Base-by-base conservation (phyloP, 139 green algal genomes). In the Ettlia oleoabundans region DNA sequence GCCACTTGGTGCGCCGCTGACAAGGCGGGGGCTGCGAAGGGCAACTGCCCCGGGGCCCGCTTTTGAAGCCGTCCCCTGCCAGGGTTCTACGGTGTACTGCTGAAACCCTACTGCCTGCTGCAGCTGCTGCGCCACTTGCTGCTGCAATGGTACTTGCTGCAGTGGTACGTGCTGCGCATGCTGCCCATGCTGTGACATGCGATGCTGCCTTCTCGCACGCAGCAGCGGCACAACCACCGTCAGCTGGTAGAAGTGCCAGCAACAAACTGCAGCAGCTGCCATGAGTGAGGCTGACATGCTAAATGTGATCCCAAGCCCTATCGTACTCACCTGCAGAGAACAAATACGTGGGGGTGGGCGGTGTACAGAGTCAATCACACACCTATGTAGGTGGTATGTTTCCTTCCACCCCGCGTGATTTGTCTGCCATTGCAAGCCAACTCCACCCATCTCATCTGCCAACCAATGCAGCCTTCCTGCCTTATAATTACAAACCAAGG, bases 171-270 rank as follows among this genome's bases (percentile, higher is more conserved):
- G 32, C 32, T 21, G 10, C 26, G 68, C 68, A 41, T 38, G 68
- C 40, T 37, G 67, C 67, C 28, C 18, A 10, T 75, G 67, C 38
- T 37, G 68, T 41, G 26, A 18, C 66, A 24, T 24, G 9, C n/a
- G 68, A 28, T 26, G 68, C 68, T 76, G 68, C 40, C 52, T 22
- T 35, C 22, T 33, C 51, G 52, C 35, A 4, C 37, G 21, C 22
- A 79, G 72, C 72, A 79, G 72, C 52, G 72, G 72, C 72, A 68
- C 52, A 6, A 79, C 72, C 33, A 79, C 72, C 1, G 51, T 66
- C 33, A 79, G 72, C 72, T 79, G 72, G 72, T 79, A 79, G 41
- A 79, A 83, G 47, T 66, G 33, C 42, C 47, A 55, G 64, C 47
- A 61, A 65, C 78, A 77, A 4, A 67, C 3, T 2, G 78, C 41